Evolutionary conservation across 202 grass and related monocot species (phyloP).

Genomic region (Eragrostis tef): DNA sequence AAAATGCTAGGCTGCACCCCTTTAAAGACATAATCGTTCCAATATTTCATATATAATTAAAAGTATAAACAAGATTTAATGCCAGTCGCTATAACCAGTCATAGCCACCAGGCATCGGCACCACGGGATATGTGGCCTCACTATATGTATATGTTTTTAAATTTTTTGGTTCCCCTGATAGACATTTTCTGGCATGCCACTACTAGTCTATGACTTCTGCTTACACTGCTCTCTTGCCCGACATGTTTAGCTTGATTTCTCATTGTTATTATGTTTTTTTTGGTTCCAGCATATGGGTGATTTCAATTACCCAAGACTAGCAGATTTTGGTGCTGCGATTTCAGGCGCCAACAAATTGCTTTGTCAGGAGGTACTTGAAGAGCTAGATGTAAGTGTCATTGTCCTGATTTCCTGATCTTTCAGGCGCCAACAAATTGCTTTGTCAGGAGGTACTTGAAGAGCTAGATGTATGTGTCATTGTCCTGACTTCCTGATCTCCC

Average conservation of each 20-base stretch:
- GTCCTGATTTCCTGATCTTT: conserved; percentile 48
- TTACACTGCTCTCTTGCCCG: neutral
- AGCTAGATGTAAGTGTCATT: conserved; percentile 80
- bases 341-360: conserved; percentile 91
- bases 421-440: conserved; percentile 86
- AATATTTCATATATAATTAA: conserved; percentile 15
- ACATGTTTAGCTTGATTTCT: conserved; percentile 33
- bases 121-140: neutral
- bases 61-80: neutral
- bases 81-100: neutral
- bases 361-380: conserved; percentile 89
- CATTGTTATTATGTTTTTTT: conserved; percentile 27
- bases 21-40: too few relatives aligned
- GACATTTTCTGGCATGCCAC: neutral
- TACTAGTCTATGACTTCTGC: conserved; percentile 1
- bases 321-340: conserved; percentile 96
- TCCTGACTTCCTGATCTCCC: too few relatives aligned
- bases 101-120: neutral
- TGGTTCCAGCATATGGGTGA: conserved; percentile 76
- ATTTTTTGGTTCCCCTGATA: neutral
- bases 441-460: conserved; percentile 93
- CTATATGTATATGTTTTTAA: neutral
- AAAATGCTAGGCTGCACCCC: too few relatives aligned
- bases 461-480: conserved; percentile 73
- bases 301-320: conserved; percentile 83